A percentile compares a stretch with the other conserved stretches of the same genome.
Evolutionary conservation across 331 rosid species (phyloP).

Genomic region (Quercus lobata): DNA sequence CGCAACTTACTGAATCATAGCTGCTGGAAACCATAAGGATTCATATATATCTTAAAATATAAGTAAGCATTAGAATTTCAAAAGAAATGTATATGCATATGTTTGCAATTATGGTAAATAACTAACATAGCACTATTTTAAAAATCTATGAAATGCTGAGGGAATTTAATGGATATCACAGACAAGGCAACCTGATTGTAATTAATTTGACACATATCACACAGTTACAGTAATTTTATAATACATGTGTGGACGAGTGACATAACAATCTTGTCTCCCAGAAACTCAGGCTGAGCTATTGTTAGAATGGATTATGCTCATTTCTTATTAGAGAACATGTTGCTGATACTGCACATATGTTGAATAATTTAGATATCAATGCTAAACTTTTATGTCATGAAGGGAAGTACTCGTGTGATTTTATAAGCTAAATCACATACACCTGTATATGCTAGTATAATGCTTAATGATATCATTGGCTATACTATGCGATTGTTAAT

Average conservation of each 20-base stretch:
- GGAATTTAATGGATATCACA: neutral
- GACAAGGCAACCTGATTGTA: neutral
- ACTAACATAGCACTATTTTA: neutral
- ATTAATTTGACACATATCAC: neutral
- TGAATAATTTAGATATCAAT: too few relatives aligned
- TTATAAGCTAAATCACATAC: too few relatives aligned
- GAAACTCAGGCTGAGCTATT: neutral
- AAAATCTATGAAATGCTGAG: neutral
- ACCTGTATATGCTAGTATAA: too few relatives aligned
- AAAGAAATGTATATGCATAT: too few relatives aligned
- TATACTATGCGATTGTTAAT: too few relatives aligned
- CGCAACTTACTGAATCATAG: neutral
- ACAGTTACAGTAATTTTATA: neutral
- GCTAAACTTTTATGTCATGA: too few relatives aligned
- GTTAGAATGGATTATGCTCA: neutral
- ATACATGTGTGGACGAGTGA: neutral
- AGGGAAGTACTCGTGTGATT: too few relatives aligned
- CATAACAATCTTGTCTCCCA: neutral
- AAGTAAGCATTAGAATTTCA: neutral
- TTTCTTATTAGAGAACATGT: neutral
- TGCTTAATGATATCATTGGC: too few relatives aligned
- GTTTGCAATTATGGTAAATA: neutral
- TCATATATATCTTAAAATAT: neutral
- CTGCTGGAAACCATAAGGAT: too few relatives aligned
- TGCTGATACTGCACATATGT: too few relatives aligned